Evolutionary conservation across 2,329 filamentous ascomycete species (phyloP).

Genomic region (Beauveria sp.): DNA sequence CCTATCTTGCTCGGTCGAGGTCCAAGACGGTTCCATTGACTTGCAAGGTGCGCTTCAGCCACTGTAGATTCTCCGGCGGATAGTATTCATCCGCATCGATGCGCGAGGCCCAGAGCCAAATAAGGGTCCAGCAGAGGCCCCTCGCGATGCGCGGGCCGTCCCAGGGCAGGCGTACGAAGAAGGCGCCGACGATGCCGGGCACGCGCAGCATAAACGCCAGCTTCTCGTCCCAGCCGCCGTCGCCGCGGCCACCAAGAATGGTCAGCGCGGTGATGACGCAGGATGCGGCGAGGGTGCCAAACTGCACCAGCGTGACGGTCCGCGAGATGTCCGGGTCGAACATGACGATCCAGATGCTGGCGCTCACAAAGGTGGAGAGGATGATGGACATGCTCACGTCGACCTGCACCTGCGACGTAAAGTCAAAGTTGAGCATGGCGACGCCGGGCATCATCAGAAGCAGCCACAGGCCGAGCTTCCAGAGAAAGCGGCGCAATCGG

Average conservation of each 20-base stretch:
- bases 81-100: neutral
- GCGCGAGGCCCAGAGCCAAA: neutral
- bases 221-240: conserved; percentile 3
- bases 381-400: neutral
- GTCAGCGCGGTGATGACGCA: neutral
- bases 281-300: neutral
- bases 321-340: conserved; percentile 5
- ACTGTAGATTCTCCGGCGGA: neutral
- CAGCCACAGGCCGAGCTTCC: neutral
- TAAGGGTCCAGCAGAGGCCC: neutral
- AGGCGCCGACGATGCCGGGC: neutral
- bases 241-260: neutral
- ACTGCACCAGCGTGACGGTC: neutral
- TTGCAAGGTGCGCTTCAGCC: neutral
- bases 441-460: neutral
- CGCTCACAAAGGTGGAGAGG: conserved; percentile 1
- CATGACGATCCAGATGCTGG: conserved; percentile 1
- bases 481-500: neutral
- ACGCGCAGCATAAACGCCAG: neutral
- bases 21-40: conserved; percentile 1
- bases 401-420: conserved; percentile 5
- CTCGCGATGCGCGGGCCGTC: neutral
- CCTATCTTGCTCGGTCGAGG: neutral
- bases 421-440: conserved; percentile 2
- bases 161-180: neutral